Evolutionary conservation across 441 rosid genomes (phyloP), one percentile per base, ranked within the genome.

Genomic region (Adansonia gregorii): DNA sequence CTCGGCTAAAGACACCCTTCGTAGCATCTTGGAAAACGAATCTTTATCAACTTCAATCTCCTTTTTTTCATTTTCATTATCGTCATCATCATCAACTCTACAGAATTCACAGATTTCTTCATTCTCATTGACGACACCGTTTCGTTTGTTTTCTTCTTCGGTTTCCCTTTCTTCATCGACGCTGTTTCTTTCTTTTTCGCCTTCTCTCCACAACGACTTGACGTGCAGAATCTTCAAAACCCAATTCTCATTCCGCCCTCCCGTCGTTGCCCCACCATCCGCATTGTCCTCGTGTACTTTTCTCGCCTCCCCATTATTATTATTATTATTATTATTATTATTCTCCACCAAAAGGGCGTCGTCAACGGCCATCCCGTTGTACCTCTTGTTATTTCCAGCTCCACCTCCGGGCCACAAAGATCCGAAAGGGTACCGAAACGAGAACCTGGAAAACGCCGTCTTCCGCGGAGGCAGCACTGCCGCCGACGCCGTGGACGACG

Each of bases 171-270:
- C 86, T 46, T 4, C 83, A 27, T 15, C 85, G 1, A 74, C 74
- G 54, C 78, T 65, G 67, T 67, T 70, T 78, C 31, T 76, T 73
- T 78, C 82, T 6, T 72, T 81, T 12, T 43, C 6, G 6, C 15
- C 27, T 11, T 83, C 87, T 75, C 82, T 86, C 92, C 94, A 85
- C 31, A 88, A 84, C 0, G 96, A 90, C 56, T 86, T 83, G n/a
- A 90, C 90, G 19, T 88, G 93, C 85, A 96, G 82, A 88, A 96
- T 93, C 97, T 89, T 96, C 87, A 87, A 67, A 35, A 94, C 92
- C 97, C 98, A 93, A 79, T 85, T 94, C 81, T 70, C 85, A 59
- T 87, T 87, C 56, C 83, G 73, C 63, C 79, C 88, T 69, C 81
- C 89, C 71, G 77, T 35, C 66, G 19, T 77, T 77, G 84, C 45